Evolutionary conservation across 495 filamentous ascomycete genomes (phyloP).

Genomic region (Pyrenula massariospora): DNA sequence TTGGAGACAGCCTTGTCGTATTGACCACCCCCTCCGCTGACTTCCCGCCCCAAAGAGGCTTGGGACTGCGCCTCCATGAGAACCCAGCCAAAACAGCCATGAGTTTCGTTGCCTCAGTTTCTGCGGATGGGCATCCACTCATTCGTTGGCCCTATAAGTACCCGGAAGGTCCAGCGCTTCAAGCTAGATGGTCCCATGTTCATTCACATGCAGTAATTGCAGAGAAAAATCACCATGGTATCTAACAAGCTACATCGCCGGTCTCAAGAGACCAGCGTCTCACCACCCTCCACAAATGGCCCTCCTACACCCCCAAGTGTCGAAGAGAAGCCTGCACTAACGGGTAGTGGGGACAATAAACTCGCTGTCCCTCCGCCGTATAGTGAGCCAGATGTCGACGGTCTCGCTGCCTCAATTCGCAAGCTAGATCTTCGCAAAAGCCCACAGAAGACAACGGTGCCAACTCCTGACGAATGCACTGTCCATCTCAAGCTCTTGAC

Average conservation of each 20-base stretch:
- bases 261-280: too few species aligned
- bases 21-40: background rate
- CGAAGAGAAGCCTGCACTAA: background rate
- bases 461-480: constrained; percentile 35
- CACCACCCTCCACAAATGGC: too few species aligned
- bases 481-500: constrained; percentile 70
- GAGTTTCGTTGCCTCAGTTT: too few species aligned
- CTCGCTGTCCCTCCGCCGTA: background rate
- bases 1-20: background rate
- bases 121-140: too few species aligned
- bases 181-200: too few species aligned
- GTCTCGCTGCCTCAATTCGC: background rate
- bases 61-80: background rate
- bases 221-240: background rate
- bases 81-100: too few species aligned
- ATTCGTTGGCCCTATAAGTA: too few species aligned
- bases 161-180: too few species aligned
- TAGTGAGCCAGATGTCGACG: background rate
- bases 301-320: background rate
- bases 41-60: background rate
- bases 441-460: background rate
- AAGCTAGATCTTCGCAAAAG: background rate
- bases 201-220: too few species aligned
- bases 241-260: background rate
- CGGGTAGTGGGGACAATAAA: background rate